Conservation (phyloP, 345 rosid genomes). For the Boechera divaricarpa region DNA sequence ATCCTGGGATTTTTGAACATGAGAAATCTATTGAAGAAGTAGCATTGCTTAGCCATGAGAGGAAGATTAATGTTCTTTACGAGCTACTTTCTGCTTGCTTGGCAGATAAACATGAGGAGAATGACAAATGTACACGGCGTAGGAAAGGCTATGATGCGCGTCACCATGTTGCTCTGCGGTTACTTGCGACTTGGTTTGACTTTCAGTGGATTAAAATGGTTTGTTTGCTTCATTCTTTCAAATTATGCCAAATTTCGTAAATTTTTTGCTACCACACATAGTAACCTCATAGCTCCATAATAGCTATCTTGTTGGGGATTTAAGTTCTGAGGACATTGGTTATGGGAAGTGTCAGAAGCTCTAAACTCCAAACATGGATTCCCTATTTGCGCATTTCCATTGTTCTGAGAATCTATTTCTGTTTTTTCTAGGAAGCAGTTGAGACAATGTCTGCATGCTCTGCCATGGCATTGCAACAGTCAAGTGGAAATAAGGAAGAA, state of each 20-base stretch:
- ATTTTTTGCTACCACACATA: background rate
- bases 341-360: background rate
- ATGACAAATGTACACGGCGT: conserved; percentile 50
- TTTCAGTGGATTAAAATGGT: conserved; percentile 88
- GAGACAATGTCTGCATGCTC: conserved; percentile 89
- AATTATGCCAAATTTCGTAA: background rate
- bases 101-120: conserved; percentile 64
- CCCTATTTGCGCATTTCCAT: conserved; percentile 1
- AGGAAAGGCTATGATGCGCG: conserved; percentile 96
- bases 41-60: conserved; percentile 65
- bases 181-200: conserved; percentile 87
- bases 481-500: conserved; percentile 62
- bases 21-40: conserved; percentile 68
- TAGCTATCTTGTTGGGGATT: conserved; percentile 7
- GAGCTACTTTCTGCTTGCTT: conserved; percentile 94
- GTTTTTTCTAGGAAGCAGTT: conserved; percentile 46
- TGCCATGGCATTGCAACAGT: conserved; percentile 83
- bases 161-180: conserved; percentile 84
- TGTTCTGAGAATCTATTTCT: background rate
- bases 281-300: background rate
- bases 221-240: conserved; percentile 37
- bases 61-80: conserved; percentile 78
- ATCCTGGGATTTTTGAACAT: conserved; percentile 40
- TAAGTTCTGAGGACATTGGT: background rate
- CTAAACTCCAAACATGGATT: background rate